phyloP scores from a whole-genome alignment of 805 yeast species.

The Yarrowia sp. region DNA sequence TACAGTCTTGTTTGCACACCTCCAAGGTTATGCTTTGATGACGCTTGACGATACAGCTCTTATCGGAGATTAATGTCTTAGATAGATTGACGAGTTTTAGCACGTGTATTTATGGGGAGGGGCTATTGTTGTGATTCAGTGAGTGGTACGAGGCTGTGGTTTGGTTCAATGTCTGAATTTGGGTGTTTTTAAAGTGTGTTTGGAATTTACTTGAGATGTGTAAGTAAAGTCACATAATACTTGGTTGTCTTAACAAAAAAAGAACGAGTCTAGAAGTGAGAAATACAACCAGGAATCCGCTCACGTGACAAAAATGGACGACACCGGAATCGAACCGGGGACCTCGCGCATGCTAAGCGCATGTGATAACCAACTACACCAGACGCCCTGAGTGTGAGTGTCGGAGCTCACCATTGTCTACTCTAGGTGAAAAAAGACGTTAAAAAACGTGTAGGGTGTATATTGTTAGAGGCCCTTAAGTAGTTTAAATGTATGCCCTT shows the following conservation, averaged over 20 bases:
- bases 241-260: not conserved
- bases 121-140: too few species aligned
- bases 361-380: constrained; percentile 23
- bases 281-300: not conserved
- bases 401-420: constrained; percentile 8
- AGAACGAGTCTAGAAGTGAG: not conserved
- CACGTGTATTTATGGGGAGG: too few species aligned
- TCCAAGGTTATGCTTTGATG: constrained; percentile 25
- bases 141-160: too few species aligned
- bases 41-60: constrained; percentile 6
- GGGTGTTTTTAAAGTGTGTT: not conserved
- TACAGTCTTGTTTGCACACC: constrained; percentile 9
- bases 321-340: constrained; percentile 24
- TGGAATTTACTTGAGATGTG: not conserved
- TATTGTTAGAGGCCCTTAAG: too few species aligned
- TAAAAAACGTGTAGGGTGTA: too few species aligned
- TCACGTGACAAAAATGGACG: constrained; percentile 32
- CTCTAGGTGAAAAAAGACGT: not conserved
- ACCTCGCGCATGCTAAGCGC: constrained; percentile 30
- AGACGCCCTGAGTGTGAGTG: constrained; percentile 1
- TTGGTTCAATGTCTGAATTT: too few species aligned
- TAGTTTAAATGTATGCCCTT: too few species aligned
- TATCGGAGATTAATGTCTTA: constrained; percentile 24
- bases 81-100: constrained; percentile 6
- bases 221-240: not conserved